Conservation (phyloP, 225 moss, liverwort and hornwort genomes). For the Sphagnum contortum region DNA sequence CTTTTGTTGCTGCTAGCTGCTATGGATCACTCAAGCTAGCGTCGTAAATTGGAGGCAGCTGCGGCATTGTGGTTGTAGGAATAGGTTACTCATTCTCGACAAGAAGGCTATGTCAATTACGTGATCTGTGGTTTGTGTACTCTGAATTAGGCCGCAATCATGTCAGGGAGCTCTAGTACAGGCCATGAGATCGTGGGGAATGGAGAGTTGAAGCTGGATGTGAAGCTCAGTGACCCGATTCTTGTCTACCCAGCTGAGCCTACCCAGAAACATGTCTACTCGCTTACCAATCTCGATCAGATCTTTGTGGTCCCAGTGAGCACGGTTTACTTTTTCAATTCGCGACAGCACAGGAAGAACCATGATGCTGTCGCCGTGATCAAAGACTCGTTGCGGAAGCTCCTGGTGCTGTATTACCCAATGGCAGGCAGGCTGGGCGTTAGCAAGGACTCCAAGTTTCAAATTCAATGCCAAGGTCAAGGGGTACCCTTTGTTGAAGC, state of each 20-base stretch:
- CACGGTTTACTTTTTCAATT: constrained; percentile 20
- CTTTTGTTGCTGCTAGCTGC: no score
- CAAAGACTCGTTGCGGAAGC: constrained; percentile 14
- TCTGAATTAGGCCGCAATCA: no score
- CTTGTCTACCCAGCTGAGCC: constrained; percentile 15
- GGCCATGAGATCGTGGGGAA: no score
- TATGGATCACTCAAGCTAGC: no score
- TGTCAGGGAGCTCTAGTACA: no score
- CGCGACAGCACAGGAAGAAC: constrained; percentile 6
- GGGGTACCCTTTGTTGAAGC: constrained; percentile 40
- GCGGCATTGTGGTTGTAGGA: no score
- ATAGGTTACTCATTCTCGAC: no score
- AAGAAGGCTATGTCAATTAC: no score
- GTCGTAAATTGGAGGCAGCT: no score
- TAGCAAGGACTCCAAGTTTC: constrained; percentile 23
- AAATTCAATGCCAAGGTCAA: constrained; percentile 26
- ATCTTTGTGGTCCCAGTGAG: constrained; percentile 17
- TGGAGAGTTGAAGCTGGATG: neutral
- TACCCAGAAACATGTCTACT: constrained; percentile 15
- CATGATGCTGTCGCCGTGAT: constrained; percentile 15
- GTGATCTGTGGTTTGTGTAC: no score
- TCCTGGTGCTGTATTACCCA: constrained; percentile 28
- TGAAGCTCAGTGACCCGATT: constrained; percentile 13
- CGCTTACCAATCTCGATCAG: constrained; percentile 33
- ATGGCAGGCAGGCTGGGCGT: constrained; percentile 32